These are phyloP conservation scores for Trichoderma endophyticum DNA, from an alignment of 2,329 filamentous ascomycete species.

Conservation along the genomic window DNA sequence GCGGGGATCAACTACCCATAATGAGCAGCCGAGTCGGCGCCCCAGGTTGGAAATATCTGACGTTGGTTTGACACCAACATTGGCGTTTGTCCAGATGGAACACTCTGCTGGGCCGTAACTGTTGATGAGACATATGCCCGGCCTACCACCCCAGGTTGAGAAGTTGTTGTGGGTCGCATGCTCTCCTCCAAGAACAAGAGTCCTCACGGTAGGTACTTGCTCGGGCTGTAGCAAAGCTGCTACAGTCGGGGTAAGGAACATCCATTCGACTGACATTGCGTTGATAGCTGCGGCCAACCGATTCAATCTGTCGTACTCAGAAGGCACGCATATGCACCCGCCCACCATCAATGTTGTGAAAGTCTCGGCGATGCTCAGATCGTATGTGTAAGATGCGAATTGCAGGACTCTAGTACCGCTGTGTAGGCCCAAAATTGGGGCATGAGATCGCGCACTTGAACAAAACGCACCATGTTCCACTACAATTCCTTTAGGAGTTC, in stretches of 20 bases:
- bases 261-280: neutral
- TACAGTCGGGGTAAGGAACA: neutral
- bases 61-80: neutral
- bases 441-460: neutral
- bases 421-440: neutral
- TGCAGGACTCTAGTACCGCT: neutral
- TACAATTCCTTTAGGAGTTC: neutral
- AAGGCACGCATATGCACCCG: neutral
- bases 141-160: neutral
- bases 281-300: neutral
- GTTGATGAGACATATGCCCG: neutral
- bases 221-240: neutral
- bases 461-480: neutral
- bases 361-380: neutral
- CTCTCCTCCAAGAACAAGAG: neutral
- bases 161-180: neutral
- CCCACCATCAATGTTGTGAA: neutral
- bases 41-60: neutral
- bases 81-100: neutral
- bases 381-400: neutral
- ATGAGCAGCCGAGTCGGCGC: neutral
- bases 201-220: neutral
- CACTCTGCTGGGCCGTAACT: neutral
- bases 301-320: neutral
- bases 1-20: neutral